Evolutionary conservation across 352 stramenopile species (phyloP), one percentile per base, ranked within the genome.

Genomic region (Phytophthora vignae): DNA sequence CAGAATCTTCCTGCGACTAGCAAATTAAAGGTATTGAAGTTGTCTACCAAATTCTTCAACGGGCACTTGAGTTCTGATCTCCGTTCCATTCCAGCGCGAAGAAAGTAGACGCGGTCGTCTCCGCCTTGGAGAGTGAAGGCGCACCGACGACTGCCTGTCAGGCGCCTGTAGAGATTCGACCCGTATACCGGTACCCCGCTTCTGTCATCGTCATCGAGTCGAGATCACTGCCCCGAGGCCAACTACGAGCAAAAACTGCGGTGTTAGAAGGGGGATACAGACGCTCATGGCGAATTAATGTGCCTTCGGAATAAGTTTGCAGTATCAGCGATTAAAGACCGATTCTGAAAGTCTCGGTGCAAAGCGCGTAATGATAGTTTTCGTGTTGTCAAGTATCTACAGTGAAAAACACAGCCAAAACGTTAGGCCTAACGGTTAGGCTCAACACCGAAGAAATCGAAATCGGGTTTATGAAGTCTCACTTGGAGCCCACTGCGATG

Each of bases 301-400:
- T 10, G 91, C 85, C 82, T 91, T 25, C 92, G 44, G 14, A 76
- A 54, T 1, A 79, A 88, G 55, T 93, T 77, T 15, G 84, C 75
- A 12, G 76, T 83, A 5, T 79, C 84, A 14, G 85, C 82, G 6
- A 89, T 74, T 11, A 94, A 52, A 1, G 90, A 68, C 33, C 90
- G 58, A 3, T 81, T 82, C 56, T 77, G 54, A 55, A 90, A 90
- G 17, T 81, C 70, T 21, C 73, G 65, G 6, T 84, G 67, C 2
- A 78, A 59, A 4, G 87, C 85, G 19, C 75, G 75, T 15, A 77
- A 33, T 82, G 15, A 94, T 55, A 3, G 83, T 73, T 49, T 94
- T 92, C 9, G 73, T 71, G 73, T 92, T 94, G 64, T 93, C 3
- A 91, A 12, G 59, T 81, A 87, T 59, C 81, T 90, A 27, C 3